These are phyloP conservation scores for Globisporangium recalcitrans DNA, from an alignment of 352 stramenopile genomes.

Conservation along the genomic window DNA sequence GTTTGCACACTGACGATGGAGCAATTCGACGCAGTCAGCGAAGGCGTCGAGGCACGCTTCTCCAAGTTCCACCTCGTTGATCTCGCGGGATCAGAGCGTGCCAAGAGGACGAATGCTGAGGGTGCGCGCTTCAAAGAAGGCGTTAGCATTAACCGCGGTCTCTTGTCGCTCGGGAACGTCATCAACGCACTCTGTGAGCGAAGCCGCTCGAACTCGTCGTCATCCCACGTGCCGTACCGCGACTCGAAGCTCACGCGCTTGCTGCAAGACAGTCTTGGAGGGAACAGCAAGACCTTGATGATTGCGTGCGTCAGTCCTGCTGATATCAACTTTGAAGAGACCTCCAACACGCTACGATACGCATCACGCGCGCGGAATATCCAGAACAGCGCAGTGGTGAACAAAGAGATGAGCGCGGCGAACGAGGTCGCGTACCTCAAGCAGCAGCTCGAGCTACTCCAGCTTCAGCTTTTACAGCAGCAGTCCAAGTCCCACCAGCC, in stretches of 20 bases:
- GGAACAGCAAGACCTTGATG: constrained; percentile 91
- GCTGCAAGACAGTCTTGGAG: constrained; percentile 84
- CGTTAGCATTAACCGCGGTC: constrained; percentile 92
- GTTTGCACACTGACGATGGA: constrained; percentile 89
- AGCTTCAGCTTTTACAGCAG: constrained; percentile 57
- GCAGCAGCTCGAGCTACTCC: constrained; percentile 59
- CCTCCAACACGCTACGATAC: constrained; percentile 93
- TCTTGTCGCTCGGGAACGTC: constrained; percentile 94
- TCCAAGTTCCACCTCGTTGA: constrained; percentile 95
- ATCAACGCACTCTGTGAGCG: constrained; percentile 90
- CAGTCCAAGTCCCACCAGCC: constrained; percentile 16
- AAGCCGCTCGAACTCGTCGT: constrained; percentile 37
- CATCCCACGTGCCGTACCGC: constrained; percentile 78
- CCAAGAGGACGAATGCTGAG: constrained; percentile 83
- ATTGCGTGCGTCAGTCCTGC: constrained; percentile 82
- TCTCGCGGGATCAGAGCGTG: constrained; percentile 92
- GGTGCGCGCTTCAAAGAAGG: constrained; percentile 90
- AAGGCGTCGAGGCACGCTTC: constrained; percentile 35
- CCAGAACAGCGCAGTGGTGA: constrained; percentile 96
- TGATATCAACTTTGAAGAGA: constrained; percentile 90
- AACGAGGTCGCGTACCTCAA: constrained; percentile 61
- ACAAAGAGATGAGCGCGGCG: constrained; percentile 92
- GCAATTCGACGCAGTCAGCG: constrained; percentile 28
- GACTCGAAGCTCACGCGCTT: constrained; percentile 90
- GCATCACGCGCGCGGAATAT: constrained; percentile 97